Evolutionary conservation across 208 protist species (phyloP).

Genomic region (Acanthamoeba triangularis): DNA sequence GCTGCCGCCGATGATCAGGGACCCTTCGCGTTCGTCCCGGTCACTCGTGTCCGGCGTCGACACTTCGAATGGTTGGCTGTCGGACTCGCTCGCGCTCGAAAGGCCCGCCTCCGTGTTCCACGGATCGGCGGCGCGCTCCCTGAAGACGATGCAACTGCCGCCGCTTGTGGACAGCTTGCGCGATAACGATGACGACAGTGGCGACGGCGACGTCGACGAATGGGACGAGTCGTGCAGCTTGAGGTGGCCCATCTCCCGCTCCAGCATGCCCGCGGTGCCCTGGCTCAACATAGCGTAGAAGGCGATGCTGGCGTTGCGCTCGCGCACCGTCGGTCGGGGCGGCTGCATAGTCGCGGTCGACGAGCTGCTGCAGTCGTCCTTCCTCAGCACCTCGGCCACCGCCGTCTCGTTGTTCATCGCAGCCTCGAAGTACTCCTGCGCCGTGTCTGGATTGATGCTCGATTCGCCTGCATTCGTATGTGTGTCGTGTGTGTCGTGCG

Average conservation of each 20-base stretch:
- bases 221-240: background rate
- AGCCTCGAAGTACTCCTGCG: background rate
- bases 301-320: constrained; percentile 43
- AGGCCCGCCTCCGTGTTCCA: background rate
- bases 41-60: background rate
- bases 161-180: too few relatives aligned
- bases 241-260: constrained; percentile 6
- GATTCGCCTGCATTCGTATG: background rate
- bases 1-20: too few relatives aligned
- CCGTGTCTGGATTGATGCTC: background rate
- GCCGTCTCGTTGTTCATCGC: background rate
- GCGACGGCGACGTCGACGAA: background rate
- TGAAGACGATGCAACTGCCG: background rate
- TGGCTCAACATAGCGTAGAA: constrained; percentile 37
- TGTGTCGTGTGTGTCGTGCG: too few relatives aligned
- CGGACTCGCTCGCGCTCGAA: background rate
- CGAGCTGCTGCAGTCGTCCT: background rate
- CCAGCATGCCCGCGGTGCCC: constrained; percentile 32
- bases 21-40: too few relatives aligned
- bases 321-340: background rate
- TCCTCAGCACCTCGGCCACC: background rate
- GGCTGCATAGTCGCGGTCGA: background rate
- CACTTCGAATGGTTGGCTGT: too few relatives aligned
- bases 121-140: background rate
- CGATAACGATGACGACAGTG: background rate